phyloP scores from a whole-genome alignment of 176 grass and related monocot species.

The Juncus inflexus region DNA sequence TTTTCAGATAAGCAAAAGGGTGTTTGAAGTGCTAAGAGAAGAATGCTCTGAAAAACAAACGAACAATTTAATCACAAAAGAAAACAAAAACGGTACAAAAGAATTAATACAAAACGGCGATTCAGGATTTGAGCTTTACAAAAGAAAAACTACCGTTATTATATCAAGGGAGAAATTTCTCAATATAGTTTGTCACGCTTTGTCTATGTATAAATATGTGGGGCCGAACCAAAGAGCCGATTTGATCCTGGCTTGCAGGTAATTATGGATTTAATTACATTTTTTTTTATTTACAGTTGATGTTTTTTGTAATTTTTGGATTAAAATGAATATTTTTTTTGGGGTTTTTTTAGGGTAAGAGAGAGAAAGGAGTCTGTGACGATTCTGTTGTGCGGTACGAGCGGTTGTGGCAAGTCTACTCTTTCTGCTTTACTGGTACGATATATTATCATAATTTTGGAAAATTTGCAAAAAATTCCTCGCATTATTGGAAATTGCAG shows the following conservation, averaged over 20 bases:
- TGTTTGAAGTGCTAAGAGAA: constrained; percentile 61
- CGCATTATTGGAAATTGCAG: too few species aligned
- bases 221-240: constrained; percentile 74
- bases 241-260: constrained; percentile 72
- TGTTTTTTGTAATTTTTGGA: constrained; percentile 9
- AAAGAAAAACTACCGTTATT: constrained; percentile 63
- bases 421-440: constrained; percentile 86
- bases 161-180: constrained; percentile 63
- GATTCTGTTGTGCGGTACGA: constrained; percentile 88
- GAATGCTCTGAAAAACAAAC: constrained; percentile 24
- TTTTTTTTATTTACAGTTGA: constrained; percentile 13
- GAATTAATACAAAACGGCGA: not conserved
- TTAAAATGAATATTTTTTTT: constrained; percentile 4
- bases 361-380: constrained; percentile 86
- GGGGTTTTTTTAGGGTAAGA: constrained; percentile 49
- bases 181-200: constrained; percentile 53
- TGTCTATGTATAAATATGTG: constrained; percentile 82
- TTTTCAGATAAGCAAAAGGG: constrained; percentile 66
- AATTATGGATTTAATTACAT: not conserved
- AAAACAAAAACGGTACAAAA: not conserved
- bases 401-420: constrained; percentile 93
- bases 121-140: constrained; percentile 66
- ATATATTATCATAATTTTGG: not conserved
- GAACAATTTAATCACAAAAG: not conserved
- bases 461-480: too few species aligned